phyloP scores from a whole-genome alignment of 768 basidiomycete genomes.

The Hygrocybe punicea region DNA sequence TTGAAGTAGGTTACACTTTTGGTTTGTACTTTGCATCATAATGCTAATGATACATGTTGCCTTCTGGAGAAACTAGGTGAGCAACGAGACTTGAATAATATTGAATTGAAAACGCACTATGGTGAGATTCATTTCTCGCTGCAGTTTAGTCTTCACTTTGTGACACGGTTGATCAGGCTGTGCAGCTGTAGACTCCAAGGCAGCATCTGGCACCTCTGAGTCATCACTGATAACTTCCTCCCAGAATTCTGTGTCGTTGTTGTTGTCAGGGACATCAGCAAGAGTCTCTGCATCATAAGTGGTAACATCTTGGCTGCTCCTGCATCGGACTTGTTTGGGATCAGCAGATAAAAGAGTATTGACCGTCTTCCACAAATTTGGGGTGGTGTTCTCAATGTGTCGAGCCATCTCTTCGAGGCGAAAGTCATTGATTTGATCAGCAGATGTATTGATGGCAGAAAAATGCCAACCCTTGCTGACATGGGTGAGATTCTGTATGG shows the following conservation, averaged over 20 bases:
- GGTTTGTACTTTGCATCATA: conserved; percentile 5
- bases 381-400: not conserved
- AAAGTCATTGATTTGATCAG: not conserved
- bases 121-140: not conserved
- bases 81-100: not conserved
- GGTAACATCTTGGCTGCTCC: not conserved
- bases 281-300: not conserved
- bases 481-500: not conserved
- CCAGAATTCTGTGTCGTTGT: not conserved
- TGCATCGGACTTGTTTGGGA: not conserved
- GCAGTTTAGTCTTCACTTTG: not conserved
- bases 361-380: not conserved
- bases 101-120: not conserved
- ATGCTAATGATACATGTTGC: conserved; percentile 8
- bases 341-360: not conserved
- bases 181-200: not conserved
- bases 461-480: not conserved
- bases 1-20: conserved; percentile 13
- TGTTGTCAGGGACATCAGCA: not conserved
- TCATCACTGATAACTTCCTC: conserved; percentile 1
- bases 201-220: not conserved
- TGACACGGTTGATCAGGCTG: too few species aligned
- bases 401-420: not conserved
- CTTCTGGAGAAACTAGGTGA: not conserved
- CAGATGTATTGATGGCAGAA: not conserved